Conservation (phyloP, 2,329 filamentous ascomycete species). For the Zymoseptoria passerinii region DNA sequence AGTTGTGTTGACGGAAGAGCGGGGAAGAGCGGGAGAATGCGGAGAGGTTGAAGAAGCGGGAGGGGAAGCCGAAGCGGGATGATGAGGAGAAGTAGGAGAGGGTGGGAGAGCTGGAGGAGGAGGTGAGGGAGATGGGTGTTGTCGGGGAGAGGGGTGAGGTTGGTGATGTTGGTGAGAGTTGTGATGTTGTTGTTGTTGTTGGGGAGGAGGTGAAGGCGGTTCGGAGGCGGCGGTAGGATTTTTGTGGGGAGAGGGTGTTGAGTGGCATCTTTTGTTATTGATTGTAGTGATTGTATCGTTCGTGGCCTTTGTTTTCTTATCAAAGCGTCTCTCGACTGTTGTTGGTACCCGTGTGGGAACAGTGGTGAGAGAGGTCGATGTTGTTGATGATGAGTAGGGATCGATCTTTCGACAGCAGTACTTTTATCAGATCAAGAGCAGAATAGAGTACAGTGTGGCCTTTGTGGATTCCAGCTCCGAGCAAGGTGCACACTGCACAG, state of each 20-base stretch:
- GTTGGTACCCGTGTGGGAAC: not conserved
- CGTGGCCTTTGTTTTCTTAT: not conserved
- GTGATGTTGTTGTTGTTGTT: constrained; percentile 1
- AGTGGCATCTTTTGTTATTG: constrained; percentile 9
- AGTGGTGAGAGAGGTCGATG: not conserved
- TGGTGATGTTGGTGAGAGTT: constrained; percentile 7
- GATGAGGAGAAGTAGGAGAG: constrained; percentile 10
- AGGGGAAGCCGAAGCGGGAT: constrained; percentile 7
- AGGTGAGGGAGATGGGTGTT: not conserved
- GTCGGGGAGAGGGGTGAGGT: constrained; percentile 2
- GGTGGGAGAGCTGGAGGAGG: not conserved
- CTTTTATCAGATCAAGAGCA: not conserved
- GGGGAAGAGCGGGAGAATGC: constrained; percentile 12
- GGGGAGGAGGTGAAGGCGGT: constrained; percentile 18
- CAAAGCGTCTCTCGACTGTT: not conserved
- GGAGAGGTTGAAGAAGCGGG: constrained; percentile 5
- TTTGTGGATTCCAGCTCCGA: not conserved
- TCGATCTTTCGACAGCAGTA: constrained; percentile 1
- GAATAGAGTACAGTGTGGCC: not conserved
- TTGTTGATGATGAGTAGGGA: not conserved
- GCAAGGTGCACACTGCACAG: not conserved
- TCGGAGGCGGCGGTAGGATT: constrained; percentile 23
- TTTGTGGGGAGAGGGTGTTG: constrained; percentile 15
- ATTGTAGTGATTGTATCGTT: not conserved
- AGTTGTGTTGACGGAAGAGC: constrained; percentile 8